A percentile compares a stretch with the other conserved stretches of the same genome.
phyloP scores from a whole-genome alignment of 768 basidiomycete species.

The Guyanaporus albipodus region DNA sequence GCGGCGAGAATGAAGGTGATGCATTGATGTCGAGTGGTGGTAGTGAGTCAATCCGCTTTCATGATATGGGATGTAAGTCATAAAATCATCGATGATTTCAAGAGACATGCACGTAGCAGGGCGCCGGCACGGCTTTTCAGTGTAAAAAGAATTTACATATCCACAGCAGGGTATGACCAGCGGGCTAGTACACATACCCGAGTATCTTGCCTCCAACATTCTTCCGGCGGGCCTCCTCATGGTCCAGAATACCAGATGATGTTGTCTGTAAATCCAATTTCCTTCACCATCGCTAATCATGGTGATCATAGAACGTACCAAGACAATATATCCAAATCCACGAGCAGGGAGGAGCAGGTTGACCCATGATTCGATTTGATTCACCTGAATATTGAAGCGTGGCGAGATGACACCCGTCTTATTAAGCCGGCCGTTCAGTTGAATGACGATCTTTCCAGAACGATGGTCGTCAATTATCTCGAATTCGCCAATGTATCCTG shows the following conservation, averaged over 20 bases:
- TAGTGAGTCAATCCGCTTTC: no score
- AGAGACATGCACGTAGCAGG: neutral
- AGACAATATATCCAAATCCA: conserved; percentile 94
- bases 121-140: conserved; percentile 9
- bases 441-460: conserved; percentile 95
- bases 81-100: neutral
- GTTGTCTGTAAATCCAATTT: conserved; percentile 61
- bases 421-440: conserved; percentile 97
- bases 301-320: conserved; percentile 47
- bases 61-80: no score
- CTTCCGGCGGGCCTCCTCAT: conserved; percentile 98
- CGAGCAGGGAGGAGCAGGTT: conserved; percentile 93
- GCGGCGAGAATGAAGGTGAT: no score
- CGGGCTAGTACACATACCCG: conserved; percentile 81
- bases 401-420: conserved; percentile 99
- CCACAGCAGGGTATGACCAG: conserved; percentile 1
- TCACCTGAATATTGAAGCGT: conserved; percentile 93
- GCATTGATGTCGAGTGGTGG: no score
- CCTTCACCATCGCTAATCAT: neutral
- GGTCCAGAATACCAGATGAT: conserved; percentile 96
- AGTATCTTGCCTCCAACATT: conserved; percentile 95
- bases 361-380: conserved; percentile 94
- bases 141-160: conserved; percentile 22
- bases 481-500: conserved; percentile 98
- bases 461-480: conserved; percentile 99